Percentiles rank a stretch among this genome's conserved stretches.
phyloP scores from a whole-genome alignment of 2,329 filamentous ascomycete species.

The Achaetomium macrosporum region DNA sequence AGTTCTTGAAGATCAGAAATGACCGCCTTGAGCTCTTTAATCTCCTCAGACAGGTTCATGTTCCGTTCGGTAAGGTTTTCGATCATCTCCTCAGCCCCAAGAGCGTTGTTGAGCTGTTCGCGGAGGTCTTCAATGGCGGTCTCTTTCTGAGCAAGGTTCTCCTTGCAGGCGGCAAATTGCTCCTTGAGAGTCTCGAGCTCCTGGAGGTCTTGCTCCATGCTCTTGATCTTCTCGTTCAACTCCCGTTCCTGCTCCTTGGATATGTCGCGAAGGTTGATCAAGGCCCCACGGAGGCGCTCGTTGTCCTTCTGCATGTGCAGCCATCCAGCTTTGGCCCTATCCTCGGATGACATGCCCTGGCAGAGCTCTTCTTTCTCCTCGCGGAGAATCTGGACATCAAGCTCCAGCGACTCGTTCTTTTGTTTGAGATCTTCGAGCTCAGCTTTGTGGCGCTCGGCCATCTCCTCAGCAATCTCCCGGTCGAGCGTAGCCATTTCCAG shows the following conservation, averaged over 20 bases:
- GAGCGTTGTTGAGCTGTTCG: conserved; percentile 82
- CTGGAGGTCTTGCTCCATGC: conserved; percentile 65
- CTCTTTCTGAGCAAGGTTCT: conserved; percentile 67
- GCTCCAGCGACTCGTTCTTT: conserved; percentile 74
- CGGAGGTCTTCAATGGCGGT: conserved; percentile 76
- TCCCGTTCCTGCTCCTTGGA: conserved; percentile 81
- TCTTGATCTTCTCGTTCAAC: conserved; percentile 66
- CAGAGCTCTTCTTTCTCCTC: conserved; percentile 83
- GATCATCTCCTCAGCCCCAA: conserved; percentile 88
- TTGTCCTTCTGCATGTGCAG: conserved; percentile 88
- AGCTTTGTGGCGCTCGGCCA: conserved; percentile 71
- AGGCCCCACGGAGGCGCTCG: conserved; percentile 76
- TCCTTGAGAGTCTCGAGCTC: conserved; percentile 62
- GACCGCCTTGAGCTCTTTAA: conserved; percentile 73
- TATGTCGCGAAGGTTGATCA: conserved; percentile 78
- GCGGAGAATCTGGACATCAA: conserved; percentile 79
- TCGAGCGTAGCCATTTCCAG: conserved; percentile 86
- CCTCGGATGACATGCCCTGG: conserved; percentile 81
- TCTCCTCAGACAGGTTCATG: conserved; percentile 72
- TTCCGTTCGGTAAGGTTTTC: conserved; percentile 87
- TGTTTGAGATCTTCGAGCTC: conserved; percentile 73
- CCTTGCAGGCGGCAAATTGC: conserved; percentile 63
- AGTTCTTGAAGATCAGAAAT: conserved; percentile 85
- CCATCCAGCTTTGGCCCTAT: conserved; percentile 81
- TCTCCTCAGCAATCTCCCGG: conserved; percentile 94